Evolutionary conservation across 1,139 yeast genomes (phyloP), one percentile per base, ranked within the genome.

Genomic region (Pichia sp.): DNA sequence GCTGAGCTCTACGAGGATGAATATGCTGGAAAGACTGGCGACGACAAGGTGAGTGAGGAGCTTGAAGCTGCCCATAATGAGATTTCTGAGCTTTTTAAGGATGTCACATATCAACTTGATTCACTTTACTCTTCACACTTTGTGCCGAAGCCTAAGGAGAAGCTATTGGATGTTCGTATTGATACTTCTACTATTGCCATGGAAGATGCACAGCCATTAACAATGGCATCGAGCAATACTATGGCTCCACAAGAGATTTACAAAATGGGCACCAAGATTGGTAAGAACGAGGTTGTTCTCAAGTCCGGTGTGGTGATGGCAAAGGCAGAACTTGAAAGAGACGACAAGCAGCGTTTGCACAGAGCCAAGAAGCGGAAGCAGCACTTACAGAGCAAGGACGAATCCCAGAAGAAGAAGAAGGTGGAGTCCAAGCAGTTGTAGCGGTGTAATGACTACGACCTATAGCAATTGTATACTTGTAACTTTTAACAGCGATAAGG

Each of bases 231-330:
- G 23, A 85, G 79, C 20, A 66, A 80, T n/a, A 73, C 83, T 35
- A 68, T 91, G 51, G 98, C 98, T 2, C 98, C 98, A 28, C 98
- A 91, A 62, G 98, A 91, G 62, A 69, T 91, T n/a, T 91, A 81
- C 61, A 74, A 69, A 53, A 67, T 80, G 18, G 72, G 68, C 34
- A 67, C 69, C 25, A 60, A 66, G 22, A 60, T 63, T 14, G 65
- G 67, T 38, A 66, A 67, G 12, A 64, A 73, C 38, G 94, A 86
- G 55, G 82, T 86, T 18, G 68, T 75, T 41, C 72, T 87, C 48
- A 78, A 77, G 48, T 79, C 87, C 34, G 96, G 96, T 50, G 71
- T 83, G 49, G 80, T 88, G 2, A 76, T 83, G 62, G 72, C 95
- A 14, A 82, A 83, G 61, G 81, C 77, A 35, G 98, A 91, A 60